phyloP scores from a whole-genome alignment of 2,329 filamentous ascomycete genomes.

The Trichophyton mentagrophytes region DNA sequence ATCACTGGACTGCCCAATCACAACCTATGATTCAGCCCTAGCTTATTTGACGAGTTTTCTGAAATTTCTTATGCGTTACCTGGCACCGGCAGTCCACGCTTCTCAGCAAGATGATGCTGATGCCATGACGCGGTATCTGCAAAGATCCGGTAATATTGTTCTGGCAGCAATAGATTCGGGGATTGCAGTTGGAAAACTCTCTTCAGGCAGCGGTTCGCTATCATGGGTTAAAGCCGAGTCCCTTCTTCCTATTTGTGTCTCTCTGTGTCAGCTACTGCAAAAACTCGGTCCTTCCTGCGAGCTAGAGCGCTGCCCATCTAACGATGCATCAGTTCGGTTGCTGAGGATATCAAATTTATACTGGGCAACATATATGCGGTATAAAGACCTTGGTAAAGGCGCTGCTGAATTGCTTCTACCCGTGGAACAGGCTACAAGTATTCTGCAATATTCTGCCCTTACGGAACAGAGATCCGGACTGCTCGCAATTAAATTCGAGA shows the following conservation, averaged over 20 bases:
- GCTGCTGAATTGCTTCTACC: slow-evolving; percentile 26
- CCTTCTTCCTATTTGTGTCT: slow-evolving; percentile 26
- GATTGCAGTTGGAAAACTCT: slow-evolving; percentile 28
- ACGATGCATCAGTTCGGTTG: slow-evolving; percentile 19
- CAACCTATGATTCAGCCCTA: slow-evolving; percentile 17
- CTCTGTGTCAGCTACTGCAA: slow-evolving; percentile 22
- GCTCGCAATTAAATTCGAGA: slow-evolving; percentile 33
- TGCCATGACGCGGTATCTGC: slow-evolving; percentile 22
- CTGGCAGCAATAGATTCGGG: slow-evolving; percentile 30
- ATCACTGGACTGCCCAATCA: slow-evolving; percentile 9
- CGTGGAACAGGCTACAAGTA: slow-evolving; percentile 29
- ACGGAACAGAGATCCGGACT: slow-evolving; percentile 28
- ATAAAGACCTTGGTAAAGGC: slow-evolving; percentile 25
- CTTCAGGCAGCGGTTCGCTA: slow-evolving; percentile 25
- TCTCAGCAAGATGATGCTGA: slow-evolving; percentile 21
- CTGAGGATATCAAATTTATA: slow-evolving; percentile 35
- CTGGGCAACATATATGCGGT: slow-evolving; percentile 36
- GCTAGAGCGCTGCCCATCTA: neutral
- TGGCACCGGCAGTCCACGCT: slow-evolving; percentile 20
- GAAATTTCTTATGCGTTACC: slow-evolving; percentile 30
- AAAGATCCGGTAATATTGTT: slow-evolving; percentile 26
- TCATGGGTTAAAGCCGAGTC: slow-evolving; percentile 28
- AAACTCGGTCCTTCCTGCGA: slow-evolving; percentile 9
- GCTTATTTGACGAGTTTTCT: slow-evolving; percentile 30
- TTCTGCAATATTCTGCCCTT: slow-evolving; percentile 24